Conservation (phyloP, 805 yeast species). For the Zygoascus bituminiphila region DNA sequence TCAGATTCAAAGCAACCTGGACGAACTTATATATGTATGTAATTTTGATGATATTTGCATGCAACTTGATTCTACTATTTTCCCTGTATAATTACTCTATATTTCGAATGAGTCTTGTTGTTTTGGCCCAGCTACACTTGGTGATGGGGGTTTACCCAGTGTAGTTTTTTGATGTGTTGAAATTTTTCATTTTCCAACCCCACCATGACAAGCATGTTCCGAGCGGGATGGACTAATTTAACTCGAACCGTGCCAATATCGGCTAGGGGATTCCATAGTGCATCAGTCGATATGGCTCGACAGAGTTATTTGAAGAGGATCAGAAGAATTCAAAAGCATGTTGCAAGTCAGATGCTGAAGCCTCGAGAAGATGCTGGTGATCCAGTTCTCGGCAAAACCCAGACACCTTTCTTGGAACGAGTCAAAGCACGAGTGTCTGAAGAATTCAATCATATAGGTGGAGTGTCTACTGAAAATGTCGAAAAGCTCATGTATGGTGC, state of each 20-base stretch:
- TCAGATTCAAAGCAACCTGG: no score
- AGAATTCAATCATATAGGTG: constrained; percentile 53
- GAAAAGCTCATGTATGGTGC: constrained; percentile 75
- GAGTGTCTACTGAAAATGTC: constrained; percentile 53
- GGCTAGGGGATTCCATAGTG: neutral
- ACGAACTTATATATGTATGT: no score
- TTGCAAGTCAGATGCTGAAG: constrained; percentile 21
- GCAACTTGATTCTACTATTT: no score
- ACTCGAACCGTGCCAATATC: neutral
- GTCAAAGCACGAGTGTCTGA: constrained; percentile 58
- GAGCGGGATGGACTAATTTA: neutral
- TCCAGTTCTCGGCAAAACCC: constrained; percentile 72
- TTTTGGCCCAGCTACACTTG: no score
- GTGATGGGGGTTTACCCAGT: no score
- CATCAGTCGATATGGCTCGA: neutral
- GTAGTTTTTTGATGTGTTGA: no score
- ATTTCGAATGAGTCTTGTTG: no score
- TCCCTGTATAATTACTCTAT: no score
- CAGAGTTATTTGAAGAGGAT: constrained; percentile 12
- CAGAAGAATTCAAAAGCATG: constrained; percentile 22
- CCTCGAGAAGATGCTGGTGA: constrained; percentile 43
- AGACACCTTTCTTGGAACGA: constrained; percentile 61
- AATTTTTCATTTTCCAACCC: neutral
- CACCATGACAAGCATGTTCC: neutral
- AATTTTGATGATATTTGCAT: no score